Evolutionary conservation across 805 yeast genomes (phyloP), one percentile per base, ranked within the genome.

Genomic region (Wickerhamomyces chaumierensis): DNA sequence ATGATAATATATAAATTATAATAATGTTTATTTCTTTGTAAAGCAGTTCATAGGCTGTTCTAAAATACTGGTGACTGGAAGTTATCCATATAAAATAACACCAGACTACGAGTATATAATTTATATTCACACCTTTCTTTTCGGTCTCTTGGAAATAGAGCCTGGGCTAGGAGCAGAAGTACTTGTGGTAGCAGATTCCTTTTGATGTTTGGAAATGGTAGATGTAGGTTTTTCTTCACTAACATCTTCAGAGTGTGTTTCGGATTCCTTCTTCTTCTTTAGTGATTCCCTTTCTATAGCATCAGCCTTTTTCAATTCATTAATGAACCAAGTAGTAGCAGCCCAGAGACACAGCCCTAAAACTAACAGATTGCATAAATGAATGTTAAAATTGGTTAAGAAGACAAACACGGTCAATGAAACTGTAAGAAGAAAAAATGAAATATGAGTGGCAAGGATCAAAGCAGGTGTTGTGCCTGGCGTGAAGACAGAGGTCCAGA

Each of bases 401-500:
- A 69, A 73, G 23, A 79, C 69, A 62, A 90, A 70, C 41, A 68
- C 62, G 1, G 63, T 43, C 43, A 90, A 65, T 1, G 83, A 68
- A 5, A 72, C 35, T 12, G 77, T 63, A 40, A 92, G 66, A 11
- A 81, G 67, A 1, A 71, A 63, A 52, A 92, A 92, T 2, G 96
- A 81, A 2, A 65, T 69, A 56, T 92, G 96, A 0, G 96, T 90
- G 2, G 97, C 96, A 31, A 69, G 66, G n/a, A 87, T 68, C 37
- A 92, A 68, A 1, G 94, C 86, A 1, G 96, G 96, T 1, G 92
- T 74, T 1, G 95, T 75, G 1, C 98, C 98, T 5, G 97, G 96
- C 15, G 85, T 78, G 60, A 90, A 84, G 20, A 92, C 75, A 13
- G 95, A 83, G 40, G 82, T 79, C 96, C 96, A 88, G 34, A 90